phyloP scores from a whole-genome alignment of 441 rosid genomes.

The Melianthus villosus region DNA sequence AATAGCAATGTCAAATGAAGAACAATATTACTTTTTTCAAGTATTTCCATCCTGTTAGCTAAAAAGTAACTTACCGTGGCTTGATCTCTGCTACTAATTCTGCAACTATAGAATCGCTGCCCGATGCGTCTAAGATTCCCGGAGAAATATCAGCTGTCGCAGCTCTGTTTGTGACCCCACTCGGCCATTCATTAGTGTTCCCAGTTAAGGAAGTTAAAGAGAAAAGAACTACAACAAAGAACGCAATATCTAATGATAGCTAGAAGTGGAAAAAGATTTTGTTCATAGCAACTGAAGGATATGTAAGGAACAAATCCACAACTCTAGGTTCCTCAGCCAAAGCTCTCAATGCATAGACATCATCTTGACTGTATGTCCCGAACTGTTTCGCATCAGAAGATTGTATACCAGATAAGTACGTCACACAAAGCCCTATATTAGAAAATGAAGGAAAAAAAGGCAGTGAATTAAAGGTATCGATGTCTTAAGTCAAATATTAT shows the following conservation, averaged over 20 bases:
- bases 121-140: constrained; percentile 36
- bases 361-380: constrained; percentile 68
- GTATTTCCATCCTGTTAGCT: neutral
- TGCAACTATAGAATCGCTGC: constrained; percentile 38
- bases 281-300: constrained; percentile 30
- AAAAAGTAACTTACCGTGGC: constrained; percentile 50
- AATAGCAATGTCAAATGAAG: neutral
- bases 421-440: constrained; percentile 68
- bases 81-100: constrained; percentile 71
- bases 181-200: constrained; percentile 86
- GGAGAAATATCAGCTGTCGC: constrained; percentile 30
- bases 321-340: constrained; percentile 77
- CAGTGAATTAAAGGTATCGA: no score
- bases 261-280: neutral
- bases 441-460: no score
- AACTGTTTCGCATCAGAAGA: constrained; percentile 34
- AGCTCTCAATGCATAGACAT: constrained; percentile 79
- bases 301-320: constrained; percentile 67
- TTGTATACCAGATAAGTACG: constrained; percentile 70
- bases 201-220: constrained; percentile 31
- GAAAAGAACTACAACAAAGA: neutral
- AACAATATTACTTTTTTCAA: neutral
- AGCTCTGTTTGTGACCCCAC: constrained; percentile 47
- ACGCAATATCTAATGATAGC: constrained; percentile 1
- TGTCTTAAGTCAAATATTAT: no score